A percentile compares a stretch with the other conserved stretches of the same genome.
Conservation (phyloP, 2,329 filamentous ascomycete genomes). For the Neopestalotiopsis rosae region DNA sequence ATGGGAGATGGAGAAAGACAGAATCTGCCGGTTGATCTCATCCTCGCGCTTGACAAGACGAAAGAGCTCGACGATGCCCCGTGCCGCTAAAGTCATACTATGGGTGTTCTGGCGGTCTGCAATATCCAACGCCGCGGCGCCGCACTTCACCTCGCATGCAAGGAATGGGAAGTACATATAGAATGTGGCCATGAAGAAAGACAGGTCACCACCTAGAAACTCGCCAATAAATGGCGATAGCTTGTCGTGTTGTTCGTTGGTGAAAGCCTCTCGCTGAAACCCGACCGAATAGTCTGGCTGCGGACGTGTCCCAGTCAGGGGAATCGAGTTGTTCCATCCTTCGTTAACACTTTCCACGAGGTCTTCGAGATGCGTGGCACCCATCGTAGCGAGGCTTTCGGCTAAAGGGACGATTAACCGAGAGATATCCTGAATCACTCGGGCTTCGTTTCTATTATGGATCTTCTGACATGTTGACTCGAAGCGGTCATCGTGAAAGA, state of each 20-base stretch:
- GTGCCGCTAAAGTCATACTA: too few species aligned
- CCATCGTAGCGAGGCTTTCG: constrained; percentile 35
- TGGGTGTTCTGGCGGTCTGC: too few species aligned
- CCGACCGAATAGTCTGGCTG: constrained; percentile 35
- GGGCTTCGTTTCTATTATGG: constrained; percentile 40
- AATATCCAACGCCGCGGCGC: too few species aligned
- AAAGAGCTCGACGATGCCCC: too few species aligned
- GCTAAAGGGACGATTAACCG: constrained; percentile 45
- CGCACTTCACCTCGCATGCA: constrained; percentile 49
- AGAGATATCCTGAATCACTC: constrained; percentile 44
- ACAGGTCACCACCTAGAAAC: constrained; percentile 37
- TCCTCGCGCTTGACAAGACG: constrained; percentile 39
- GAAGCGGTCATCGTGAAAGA: constrained; percentile 46
- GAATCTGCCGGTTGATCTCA: too few species aligned
- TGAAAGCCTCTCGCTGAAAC: constrained; percentile 48
- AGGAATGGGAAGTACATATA: constrained; percentile 57
- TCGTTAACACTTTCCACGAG: constrained; percentile 48
- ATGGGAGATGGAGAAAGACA: too few species aligned
- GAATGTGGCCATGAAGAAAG: constrained; percentile 49
- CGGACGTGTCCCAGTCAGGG: constrained; percentile 32
- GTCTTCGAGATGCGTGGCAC: constrained; percentile 34
- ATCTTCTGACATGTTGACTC: constrained; percentile 38
- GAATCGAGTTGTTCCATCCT: constrained; percentile 46
- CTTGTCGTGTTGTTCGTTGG: constrained; percentile 45
- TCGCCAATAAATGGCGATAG: constrained; percentile 44